Percentiles rank a stretch among this genome's conserved stretches.
phyloP scores from a whole-genome alignment of 805 yeast genomes.

The Candida ovalis region DNA sequence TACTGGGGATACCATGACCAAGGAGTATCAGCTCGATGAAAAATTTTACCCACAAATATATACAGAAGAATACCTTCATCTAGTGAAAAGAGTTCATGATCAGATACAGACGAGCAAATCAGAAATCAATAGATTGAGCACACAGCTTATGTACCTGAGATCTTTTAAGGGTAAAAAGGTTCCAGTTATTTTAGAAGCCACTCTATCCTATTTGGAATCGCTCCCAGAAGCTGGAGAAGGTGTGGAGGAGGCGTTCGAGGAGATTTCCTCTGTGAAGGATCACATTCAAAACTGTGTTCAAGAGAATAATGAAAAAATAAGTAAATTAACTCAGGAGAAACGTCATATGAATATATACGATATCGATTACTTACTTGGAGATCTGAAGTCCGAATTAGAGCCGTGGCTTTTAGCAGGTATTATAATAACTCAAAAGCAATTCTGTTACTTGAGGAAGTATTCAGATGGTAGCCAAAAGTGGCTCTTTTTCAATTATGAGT shows the following conservation, averaged over 20 bases:
- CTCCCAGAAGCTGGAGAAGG: slow-evolving; percentile 6
- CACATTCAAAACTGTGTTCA: slow-evolving; percentile 8
- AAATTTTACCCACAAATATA: slow-evolving; percentile 39
- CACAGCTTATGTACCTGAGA: slow-evolving; percentile 21
- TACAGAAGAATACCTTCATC: slow-evolving; percentile 25
- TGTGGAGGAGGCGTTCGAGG: slow-evolving; percentile 18
- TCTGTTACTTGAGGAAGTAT: slow-evolving; percentile 26
- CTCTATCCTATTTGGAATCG: slow-evolving; percentile 24
- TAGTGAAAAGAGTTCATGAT: slow-evolving; percentile 18
- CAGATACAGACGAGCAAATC: slow-evolving; percentile 14
- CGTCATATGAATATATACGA: slow-evolving; percentile 22
- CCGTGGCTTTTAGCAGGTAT: slow-evolving; percentile 39
- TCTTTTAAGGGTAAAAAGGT: slow-evolving; percentile 33
- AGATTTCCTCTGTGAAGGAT: slow-evolving; percentile 16
- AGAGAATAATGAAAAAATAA: slow-evolving; percentile 13
- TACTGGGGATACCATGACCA: slow-evolving; percentile 25
- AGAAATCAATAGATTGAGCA: slow-evolving; percentile 10
- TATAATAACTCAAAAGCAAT: slow-evolving; percentile 30
- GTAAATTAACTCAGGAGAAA: slow-evolving; percentile 13
- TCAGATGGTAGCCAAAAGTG: slow-evolving; percentile 23
- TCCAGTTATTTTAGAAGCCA: slow-evolving; percentile 20
- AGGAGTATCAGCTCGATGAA: slow-evolving; percentile 26
- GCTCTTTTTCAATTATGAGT: slow-evolving; percentile 28
- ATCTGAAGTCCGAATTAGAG: slow-evolving; percentile 23
- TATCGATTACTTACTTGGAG: slow-evolving; percentile 24